phyloP scores from a whole-genome alignment of 768 basidiomycete genomes.

The Termitomyces sp. region DNA sequence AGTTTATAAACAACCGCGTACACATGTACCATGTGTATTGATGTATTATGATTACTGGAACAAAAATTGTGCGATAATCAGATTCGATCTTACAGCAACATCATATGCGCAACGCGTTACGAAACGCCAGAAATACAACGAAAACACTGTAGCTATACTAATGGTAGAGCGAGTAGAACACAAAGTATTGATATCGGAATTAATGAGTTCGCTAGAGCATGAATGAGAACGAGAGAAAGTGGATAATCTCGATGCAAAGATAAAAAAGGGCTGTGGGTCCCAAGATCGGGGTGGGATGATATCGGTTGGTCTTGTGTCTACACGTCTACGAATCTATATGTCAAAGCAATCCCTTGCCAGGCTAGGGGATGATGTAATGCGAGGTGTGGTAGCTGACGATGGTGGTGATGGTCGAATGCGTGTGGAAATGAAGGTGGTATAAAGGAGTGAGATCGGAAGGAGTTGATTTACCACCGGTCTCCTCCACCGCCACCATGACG shows the following conservation, averaged over 20 bases:
- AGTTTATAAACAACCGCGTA: neutral
- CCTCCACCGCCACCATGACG: conserved; percentile 33
- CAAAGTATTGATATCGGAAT: conserved; percentile 12
- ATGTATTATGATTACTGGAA: too few species aligned
- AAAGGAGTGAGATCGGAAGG: neutral
- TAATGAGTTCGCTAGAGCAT: conserved; percentile 7
- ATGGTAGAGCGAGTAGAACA: conserved; percentile 7
- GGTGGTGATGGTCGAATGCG: neutral
- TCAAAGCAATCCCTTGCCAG: conserved; percentile 12
- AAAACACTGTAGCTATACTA: neutral
- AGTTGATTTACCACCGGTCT: conserved; percentile 22
- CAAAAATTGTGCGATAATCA: too few species aligned
- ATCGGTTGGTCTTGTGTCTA: conserved; percentile 17
- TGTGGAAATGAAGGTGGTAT: neutral
- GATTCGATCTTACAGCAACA: neutral
- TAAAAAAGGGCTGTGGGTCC: conserved; percentile 1
- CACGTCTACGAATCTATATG: conserved; percentile 20
- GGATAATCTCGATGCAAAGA: neutral
- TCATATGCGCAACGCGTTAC: neutral
- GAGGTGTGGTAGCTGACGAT: neutral
- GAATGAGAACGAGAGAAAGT: neutral
- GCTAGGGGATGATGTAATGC: neutral
- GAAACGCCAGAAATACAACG: neutral
- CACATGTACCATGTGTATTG: too few species aligned
- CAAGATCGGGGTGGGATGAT: conserved; percentile 7